A percentile compares a stretch with the other conserved stretches of the same genome.
Conservation (phyloP, 1,284 basidiomycete species). For the Ceratobasidium sp. region DNA sequence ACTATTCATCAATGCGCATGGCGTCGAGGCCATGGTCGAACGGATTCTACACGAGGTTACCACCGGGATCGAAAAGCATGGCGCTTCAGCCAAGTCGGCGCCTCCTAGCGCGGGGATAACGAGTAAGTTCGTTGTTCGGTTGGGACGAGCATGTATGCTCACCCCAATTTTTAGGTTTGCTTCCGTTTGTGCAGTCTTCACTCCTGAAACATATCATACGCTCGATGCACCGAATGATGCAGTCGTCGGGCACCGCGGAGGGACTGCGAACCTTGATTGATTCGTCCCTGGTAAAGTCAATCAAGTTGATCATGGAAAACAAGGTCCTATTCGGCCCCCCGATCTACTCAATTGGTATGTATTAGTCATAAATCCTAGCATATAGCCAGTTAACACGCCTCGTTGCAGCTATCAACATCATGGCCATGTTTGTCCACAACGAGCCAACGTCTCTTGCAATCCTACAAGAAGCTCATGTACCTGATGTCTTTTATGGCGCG, state of each 20-base stretch:
- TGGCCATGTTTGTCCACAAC: conserved; percentile 98
- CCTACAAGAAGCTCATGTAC: conserved; percentile 91
- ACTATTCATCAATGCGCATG: conserved; percentile 84
- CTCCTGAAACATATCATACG: conserved; percentile 90
- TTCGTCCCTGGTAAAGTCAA: conserved; percentile 82
- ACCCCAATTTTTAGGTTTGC: conserved; percentile 41
- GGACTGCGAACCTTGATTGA: conserved; percentile 95
- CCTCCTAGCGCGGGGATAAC: conserved; percentile 56
- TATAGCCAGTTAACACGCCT: conserved; percentile 5
- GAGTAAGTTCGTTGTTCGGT: conserved; percentile 53
- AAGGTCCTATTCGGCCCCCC: conserved; percentile 85
- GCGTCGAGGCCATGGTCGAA: conserved; percentile 84
- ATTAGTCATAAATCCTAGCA: not conserved
- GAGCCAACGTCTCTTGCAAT: conserved; percentile 94
- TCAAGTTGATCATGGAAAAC: conserved; percentile 88
- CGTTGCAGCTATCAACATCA: conserved; percentile 83
- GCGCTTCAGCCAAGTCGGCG: conserved; percentile 53
- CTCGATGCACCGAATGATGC: conserved; percentile 96
- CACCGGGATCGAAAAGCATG: conserved; percentile 65
- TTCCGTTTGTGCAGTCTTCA: conserved; percentile 49
- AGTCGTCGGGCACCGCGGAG: conserved; percentile 90
- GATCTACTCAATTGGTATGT: conserved; percentile 79
- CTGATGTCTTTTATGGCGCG: conserved; percentile 86
- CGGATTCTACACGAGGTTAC: conserved; percentile 83
- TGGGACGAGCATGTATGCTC: not conserved